A percentile compares a stretch with the other conserved stretches of the same genome.
Evolutionary conservation across 805 yeast species (phyloP).

Genomic region (Spathaspora sp.): DNA sequence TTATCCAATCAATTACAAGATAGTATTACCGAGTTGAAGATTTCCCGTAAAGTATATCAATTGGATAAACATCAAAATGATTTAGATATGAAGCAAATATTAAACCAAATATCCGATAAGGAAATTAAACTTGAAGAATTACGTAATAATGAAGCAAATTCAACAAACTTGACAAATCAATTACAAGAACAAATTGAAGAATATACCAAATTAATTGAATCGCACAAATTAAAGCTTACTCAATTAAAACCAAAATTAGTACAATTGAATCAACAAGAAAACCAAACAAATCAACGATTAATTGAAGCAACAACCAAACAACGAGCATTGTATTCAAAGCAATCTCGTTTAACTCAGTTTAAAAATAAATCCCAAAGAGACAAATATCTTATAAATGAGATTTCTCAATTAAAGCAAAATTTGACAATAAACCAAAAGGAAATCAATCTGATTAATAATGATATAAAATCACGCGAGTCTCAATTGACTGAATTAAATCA

Average conservation of each 20-base stretch:
- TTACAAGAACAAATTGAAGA: constrained; percentile 16
- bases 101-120: constrained; percentile 47
- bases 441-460: constrained; percentile 19
- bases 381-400: constrained; percentile 57
- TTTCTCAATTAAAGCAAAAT: constrained; percentile 30
- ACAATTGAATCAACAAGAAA: constrained; percentile 38
- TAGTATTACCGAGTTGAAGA: constrained; percentile 43
- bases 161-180: constrained; percentile 25
- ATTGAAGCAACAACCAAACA: constrained; percentile 47
- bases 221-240: constrained; percentile 34
- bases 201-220: constrained; percentile 24
- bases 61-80: constrained; percentile 58
- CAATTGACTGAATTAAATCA: constrained; percentile 18
- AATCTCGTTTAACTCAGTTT: constrained; percentile 65
- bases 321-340: constrained; percentile 62
- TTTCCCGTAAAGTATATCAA: constrained; percentile 46
- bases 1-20: constrained; percentile 42
- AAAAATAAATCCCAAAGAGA: constrained; percentile 56
- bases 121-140: constrained; percentile 45
- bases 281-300: constrained; percentile 33
- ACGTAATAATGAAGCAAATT: constrained; percentile 27
- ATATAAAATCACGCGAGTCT: constrained; percentile 17
- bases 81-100: constrained; percentile 45
- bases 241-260: constrained; percentile 40
- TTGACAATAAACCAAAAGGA: constrained; percentile 22